Percentiles rank a stretch among this genome's conserved stretches.
Conservation (phyloP, 495 filamentous ascomycete genomes). For the Tirmania nivea region DNA sequence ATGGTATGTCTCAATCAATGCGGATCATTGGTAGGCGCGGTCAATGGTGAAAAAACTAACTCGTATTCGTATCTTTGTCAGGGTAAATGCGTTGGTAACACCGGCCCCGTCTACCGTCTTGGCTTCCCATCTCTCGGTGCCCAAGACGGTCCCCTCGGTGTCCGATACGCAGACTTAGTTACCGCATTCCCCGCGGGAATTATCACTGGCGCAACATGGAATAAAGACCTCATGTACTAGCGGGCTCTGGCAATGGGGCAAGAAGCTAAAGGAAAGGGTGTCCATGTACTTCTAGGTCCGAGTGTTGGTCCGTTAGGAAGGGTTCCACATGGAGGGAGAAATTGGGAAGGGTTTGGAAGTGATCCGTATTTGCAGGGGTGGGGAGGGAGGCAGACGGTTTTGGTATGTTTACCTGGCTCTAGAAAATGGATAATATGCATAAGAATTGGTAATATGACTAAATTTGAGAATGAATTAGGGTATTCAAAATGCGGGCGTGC, state of each 20-base stretch:
- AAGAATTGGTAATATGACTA: neutral
- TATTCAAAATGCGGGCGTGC: conserved; percentile 53
- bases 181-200: conserved; percentile 35
- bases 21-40: neutral
- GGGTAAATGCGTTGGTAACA: conserved; percentile 48
- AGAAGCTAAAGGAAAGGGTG: conserved; percentile 51
- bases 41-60: neutral
- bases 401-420: neutral
- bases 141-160: conserved; percentile 31
- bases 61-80: conserved; percentile 29
- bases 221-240: conserved; percentile 40
- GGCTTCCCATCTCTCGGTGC: conserved; percentile 28
- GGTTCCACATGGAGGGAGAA: conserved; percentile 45
- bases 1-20: conserved; percentile 6
- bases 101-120: conserved; percentile 16
- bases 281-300: conserved; percentile 50
- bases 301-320: conserved; percentile 43
- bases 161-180: conserved; percentile 30
- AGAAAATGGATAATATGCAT: neutral
- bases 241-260: conserved; percentile 45
- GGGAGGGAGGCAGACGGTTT: conserved; percentile 31
- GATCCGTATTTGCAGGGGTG: conserved; percentile 52
- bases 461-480: conserved; percentile 45
- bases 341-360: conserved; percentile 57
- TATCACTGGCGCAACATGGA: conserved; percentile 33